A percentile compares a stretch with the other conserved stretches of the same genome.
Conservation (phyloP, 129 eudicot species). For the Lactuca saligna region DNA sequence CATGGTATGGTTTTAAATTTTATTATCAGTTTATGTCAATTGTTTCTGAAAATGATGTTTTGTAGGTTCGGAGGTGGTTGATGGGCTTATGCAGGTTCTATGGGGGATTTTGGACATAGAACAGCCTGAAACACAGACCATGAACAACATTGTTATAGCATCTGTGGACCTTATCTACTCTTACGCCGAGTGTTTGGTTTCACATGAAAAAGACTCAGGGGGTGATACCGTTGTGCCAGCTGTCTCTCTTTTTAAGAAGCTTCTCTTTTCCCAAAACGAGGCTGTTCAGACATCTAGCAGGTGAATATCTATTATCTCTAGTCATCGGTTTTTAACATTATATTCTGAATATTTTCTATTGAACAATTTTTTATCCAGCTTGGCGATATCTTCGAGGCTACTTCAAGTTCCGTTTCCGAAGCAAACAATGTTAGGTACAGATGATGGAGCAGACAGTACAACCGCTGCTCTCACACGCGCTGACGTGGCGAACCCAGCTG, state of each 20-base stretch:
- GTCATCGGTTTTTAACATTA: neutral
- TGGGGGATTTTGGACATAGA: constrained; percentile 98
- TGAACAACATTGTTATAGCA: constrained; percentile 89
- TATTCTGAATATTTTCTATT: constrained; percentile 2
- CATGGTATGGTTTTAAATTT: constrained; percentile 52
- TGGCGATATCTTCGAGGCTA: constrained; percentile 98
- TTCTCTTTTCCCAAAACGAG: constrained; percentile 79
- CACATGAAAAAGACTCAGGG: constrained; percentile 66
- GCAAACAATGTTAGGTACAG: constrained; percentile 92
- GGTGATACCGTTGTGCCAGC: constrained; percentile 82
- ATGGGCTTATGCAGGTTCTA: constrained; percentile 96
- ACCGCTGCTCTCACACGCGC: constrained; percentile 50
- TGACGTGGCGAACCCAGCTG: constrained; percentile 51
- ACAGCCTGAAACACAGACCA: constrained; percentile 94
- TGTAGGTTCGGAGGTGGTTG: constrained; percentile 92
- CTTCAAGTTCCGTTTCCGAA: constrained; percentile 99
- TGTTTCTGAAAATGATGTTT: neutral
- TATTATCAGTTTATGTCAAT: neutral
- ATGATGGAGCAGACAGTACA: constrained; percentile 62
- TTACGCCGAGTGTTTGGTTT: constrained; percentile 95
- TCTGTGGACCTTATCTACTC: constrained; percentile 94
- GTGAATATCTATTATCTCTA: constrained; percentile 31
- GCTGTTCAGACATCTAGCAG: constrained; percentile 99
- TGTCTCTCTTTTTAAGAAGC: constrained; percentile 73
- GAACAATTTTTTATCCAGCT: constrained; percentile 36